Evolutionary conservation across 371 early-diverging fungal genomes (phyloP).

Genomic region (Cokeromyces recurvatus): DNA sequence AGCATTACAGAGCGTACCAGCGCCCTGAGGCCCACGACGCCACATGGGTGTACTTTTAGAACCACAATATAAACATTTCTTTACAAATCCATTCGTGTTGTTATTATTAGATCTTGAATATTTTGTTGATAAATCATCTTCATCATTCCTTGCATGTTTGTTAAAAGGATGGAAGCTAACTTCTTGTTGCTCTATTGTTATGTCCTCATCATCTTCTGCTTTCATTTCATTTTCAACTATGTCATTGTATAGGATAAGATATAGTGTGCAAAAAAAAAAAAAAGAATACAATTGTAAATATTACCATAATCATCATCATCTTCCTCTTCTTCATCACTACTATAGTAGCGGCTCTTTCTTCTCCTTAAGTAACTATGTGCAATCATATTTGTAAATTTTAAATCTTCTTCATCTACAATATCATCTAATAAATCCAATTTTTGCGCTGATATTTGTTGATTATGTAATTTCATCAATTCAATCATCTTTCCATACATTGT

Average conservation of each 20-base stretch:
- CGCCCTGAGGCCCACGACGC: slow-evolving; percentile 82
- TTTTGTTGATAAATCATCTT: background rate
- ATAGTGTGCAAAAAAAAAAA: too few species aligned
- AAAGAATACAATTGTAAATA: too few species aligned
- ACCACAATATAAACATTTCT: slow-evolving; percentile 71
- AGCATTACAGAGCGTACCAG: slow-evolving; percentile 82
- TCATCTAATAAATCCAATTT: slow-evolving; percentile 15
- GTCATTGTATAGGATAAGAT: too few species aligned
- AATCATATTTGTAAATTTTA: background rate
- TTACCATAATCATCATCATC: background rate
- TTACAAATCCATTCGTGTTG: slow-evolving; percentile 6
- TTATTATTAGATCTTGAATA: slow-evolving; percentile 8
- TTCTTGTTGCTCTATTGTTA: too few species aligned
- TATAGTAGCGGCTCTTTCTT: slow-evolving; percentile 7
- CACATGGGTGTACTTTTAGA: slow-evolving; percentile 85
- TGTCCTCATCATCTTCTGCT: background rate
- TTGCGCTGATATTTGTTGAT: slow-evolving; percentile 16
- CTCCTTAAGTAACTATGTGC: background rate
- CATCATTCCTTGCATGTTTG: background rate
- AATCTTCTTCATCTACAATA: slow-evolving; percentile 7
- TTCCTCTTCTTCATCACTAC: slow-evolving; percentile 9
- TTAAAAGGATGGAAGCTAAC: too few species aligned
- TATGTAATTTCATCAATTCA: slow-evolving; percentile 30
- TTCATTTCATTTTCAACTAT: background rate
- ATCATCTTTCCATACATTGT: slow-evolving; percentile 29